Evolutionary conservation across 805 yeast species (phyloP).

Genomic region (Hanseniaspora taiwanica): DNA sequence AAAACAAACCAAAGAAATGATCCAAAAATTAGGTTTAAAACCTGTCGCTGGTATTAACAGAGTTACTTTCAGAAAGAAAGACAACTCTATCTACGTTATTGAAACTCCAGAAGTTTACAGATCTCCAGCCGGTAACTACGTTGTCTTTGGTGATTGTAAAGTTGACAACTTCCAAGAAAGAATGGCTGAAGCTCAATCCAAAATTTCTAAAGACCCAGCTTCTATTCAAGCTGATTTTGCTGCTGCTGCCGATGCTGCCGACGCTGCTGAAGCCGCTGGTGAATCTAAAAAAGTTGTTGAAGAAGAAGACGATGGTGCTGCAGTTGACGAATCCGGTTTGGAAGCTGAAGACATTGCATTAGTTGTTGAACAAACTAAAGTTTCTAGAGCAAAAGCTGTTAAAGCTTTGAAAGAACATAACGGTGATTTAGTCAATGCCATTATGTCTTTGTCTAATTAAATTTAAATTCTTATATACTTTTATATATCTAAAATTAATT

Average conservation of each 20-base stretch:
- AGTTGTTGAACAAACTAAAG: constrained; percentile 84
- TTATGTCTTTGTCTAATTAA: constrained; percentile 55
- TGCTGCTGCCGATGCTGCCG: constrained; percentile 35
- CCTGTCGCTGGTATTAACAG: constrained; percentile 85
- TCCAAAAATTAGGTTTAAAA: constrained; percentile 80
- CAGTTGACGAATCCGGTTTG: constrained; percentile 76
- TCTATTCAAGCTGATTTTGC: constrained; percentile 74
- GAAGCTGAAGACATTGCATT: constrained; percentile 71
- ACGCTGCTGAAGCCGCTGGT: constrained; percentile 28
- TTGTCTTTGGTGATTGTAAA: constrained; percentile 96
- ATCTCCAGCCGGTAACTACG: constrained; percentile 84
- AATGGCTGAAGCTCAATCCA: constrained; percentile 68
- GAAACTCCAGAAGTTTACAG: constrained; percentile 91
- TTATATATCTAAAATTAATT: constrained; percentile 1
- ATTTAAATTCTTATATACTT: neutral
- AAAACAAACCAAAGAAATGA: constrained; percentile 86
- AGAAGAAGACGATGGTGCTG: constrained; percentile 53
- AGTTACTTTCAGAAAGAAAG: constrained; percentile 90
- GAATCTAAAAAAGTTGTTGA: constrained; percentile 24
- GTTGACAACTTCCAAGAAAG: constrained; percentile 86
- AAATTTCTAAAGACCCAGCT: constrained; percentile 35
- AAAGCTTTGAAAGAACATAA: constrained; percentile 80
- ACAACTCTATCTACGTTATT: constrained; percentile 82
- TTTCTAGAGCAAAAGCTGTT: constrained; percentile 78
- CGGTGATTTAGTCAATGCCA: constrained; percentile 92